Base-by-base conservation (phyloP, 805 yeast species). In the Teunomyces pallodes region DNA sequence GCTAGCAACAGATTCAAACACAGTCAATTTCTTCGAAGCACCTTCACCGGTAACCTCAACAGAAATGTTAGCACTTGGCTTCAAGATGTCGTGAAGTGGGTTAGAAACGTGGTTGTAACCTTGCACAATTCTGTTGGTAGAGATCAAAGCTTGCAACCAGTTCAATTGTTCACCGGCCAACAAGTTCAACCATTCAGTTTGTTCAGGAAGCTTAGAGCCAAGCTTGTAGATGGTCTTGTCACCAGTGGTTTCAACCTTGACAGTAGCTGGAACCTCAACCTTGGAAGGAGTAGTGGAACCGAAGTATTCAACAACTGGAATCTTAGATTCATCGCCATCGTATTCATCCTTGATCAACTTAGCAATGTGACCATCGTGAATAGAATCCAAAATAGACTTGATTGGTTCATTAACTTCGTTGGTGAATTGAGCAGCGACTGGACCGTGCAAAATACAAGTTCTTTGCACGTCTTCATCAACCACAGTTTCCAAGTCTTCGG, bases 401-500 rank as follows among this genome's bases (percentile, higher is more conserved):
- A 94, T 88, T 61, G 99, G 98, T 74, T 90, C 97, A 65, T 94
- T 84, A 52, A 88, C 94, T 64, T 79, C 76, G 61, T 79, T 87
- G 59, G 97, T 84, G 77, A 76, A 91, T 72, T 85, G 90, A 59
- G 96, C 97, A 60, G 99, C 96, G 57, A 94, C 98, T 45, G 99
- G 99, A 60, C 99, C 98, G 62, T 90, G 97, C 62, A 94, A 80
- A 58, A 94, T 90, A 87, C 99, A 95, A n/a, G 97, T 92, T 80
- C 99, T 87, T 72, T 91, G 91, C 53, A 94, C 98, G 67, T 94
- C 99, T 62, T 87, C 90, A 57, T 80, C 98, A 56, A 89, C 91
- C 65, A 94, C 98, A 51, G 97, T 88, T 67, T 90, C 97, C 65
- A 94, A 81, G 67, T 89, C 92, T 77, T 94, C 98, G 20, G 96